Conservation (phyloP, 352 stramenopile genomes). For the Phytophthora lateralis region DNA sequence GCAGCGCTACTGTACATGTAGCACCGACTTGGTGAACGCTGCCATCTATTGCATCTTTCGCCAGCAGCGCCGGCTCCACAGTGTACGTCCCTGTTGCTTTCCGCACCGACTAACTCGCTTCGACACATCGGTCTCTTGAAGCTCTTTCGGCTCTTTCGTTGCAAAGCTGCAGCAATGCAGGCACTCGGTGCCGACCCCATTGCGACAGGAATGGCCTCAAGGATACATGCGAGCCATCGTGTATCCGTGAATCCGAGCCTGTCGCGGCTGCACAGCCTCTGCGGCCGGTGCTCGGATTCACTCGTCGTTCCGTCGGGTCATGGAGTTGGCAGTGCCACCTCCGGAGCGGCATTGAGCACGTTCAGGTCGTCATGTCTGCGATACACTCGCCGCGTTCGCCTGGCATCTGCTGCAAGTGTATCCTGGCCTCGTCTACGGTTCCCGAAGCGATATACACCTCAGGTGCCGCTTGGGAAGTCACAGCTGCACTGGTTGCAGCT, state of each 20-base stretch:
- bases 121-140: background rate
- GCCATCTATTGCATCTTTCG: background rate
- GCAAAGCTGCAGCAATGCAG: background rate
- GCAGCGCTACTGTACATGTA: background rate
- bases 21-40: constrained; percentile 7
- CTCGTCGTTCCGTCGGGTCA: constrained; percentile 13
- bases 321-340: constrained; percentile 6
- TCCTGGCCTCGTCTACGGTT: constrained; percentile 26
- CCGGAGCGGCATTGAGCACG: background rate
- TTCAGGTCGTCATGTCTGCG: background rate
- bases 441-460: constrained; percentile 26
- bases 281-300: constrained; percentile 16
- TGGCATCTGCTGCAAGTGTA: constrained; percentile 27
- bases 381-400: constrained; percentile 10
- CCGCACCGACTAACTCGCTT: background rate
- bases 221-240: constrained; percentile 24
- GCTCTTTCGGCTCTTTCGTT: background rate
- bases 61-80: background rate
- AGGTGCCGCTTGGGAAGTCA: background rate
- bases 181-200: background rate
- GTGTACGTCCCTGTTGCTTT: background rate
- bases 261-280: constrained; percentile 20
- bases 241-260: constrained; percentile 32
- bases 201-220: constrained; percentile 26
- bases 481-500: constrained; percentile 14